Evolutionary conservation across 2,329 filamentous ascomycete genomes (phyloP).

Genomic region (Pestalotiopsis sp.): DNA sequence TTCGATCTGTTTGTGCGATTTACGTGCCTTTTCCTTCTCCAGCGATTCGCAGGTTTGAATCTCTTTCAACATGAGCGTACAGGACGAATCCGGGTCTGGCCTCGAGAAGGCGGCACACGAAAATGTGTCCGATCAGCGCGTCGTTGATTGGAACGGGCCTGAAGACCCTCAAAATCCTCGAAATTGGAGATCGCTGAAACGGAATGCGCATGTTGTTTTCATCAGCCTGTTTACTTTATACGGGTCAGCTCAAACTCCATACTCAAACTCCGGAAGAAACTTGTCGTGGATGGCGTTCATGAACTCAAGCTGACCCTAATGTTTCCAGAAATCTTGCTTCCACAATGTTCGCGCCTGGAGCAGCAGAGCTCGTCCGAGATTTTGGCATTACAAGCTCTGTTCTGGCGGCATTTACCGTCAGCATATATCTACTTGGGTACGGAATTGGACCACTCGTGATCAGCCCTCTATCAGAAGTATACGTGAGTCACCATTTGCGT

Average conservation of each 20-base stretch:
- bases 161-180: conserved; percentile 54
- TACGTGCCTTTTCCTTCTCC: neutral
- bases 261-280: neutral
- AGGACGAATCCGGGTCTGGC: neutral
- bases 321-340: conserved; percentile 13
- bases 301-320: neutral
- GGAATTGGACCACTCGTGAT: conserved; percentile 55
- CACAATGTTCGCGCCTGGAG: conserved; percentile 17
- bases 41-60: neutral
- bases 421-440: conserved; percentile 16
- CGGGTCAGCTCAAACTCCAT: neutral
- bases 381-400: conserved; percentile 11
- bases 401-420: conserved; percentile 10
- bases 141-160: conserved; percentile 56
- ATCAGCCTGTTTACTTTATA: conserved; percentile 51
- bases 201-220: conserved; percentile 47
- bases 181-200: conserved; percentile 52
- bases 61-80: neutral
- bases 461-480: conserved; percentile 61
- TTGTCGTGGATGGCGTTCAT: neutral
- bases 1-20: neutral
- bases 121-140: neutral
- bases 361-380: conserved; percentile 5
- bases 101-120: neutral
- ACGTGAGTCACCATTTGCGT: neutral